A percentile compares a stretch with the other conserved stretches of the same genome.
Conservation (phyloP, 345 rosid species). For the Citrus mangshanensis region DNA sequence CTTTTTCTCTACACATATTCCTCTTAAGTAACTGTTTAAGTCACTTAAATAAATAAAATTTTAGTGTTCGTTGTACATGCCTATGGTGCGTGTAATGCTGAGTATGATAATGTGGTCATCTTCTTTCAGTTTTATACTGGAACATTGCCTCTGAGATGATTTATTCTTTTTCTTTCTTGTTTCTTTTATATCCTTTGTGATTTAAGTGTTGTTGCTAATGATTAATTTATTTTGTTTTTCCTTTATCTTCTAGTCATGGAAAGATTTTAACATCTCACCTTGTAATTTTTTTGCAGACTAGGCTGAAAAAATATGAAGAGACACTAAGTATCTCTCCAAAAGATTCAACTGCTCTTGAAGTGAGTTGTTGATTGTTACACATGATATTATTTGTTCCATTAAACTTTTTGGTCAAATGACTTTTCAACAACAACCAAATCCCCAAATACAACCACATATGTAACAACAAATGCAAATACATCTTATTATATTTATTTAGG, state of each 20-base stretch:
- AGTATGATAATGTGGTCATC: background rate
- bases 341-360: slow-evolving; percentile 80
- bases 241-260: background rate
- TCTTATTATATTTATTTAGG: background rate
- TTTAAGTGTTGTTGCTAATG: background rate
- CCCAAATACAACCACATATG: background rate
- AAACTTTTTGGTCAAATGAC: background rate
- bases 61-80: background rate
- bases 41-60: background rate
- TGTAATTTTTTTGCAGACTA: slow-evolving; percentile 47
- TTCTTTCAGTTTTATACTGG: background rate
- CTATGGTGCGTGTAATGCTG: background rate
- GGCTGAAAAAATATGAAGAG: slow-evolving; percentile 73
- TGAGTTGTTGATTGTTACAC: slow-evolving; percentile 35
- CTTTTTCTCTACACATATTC: background rate
- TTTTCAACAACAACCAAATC: background rate
- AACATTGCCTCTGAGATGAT: background rate
- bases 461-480: background rate
- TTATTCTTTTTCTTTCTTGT: background rate
- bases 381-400: background rate
- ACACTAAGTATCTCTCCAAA: slow-evolving; percentile 51
- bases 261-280: slow-evolving; percentile 4
- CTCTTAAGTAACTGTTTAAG: background rate
- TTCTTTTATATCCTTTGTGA: background rate
- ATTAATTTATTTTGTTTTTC: slow-evolving; percentile 1